Base-by-base conservation (phyloP, 1,284 basidiomycete species). In the Sanguinoderma infundibulare region DNA sequence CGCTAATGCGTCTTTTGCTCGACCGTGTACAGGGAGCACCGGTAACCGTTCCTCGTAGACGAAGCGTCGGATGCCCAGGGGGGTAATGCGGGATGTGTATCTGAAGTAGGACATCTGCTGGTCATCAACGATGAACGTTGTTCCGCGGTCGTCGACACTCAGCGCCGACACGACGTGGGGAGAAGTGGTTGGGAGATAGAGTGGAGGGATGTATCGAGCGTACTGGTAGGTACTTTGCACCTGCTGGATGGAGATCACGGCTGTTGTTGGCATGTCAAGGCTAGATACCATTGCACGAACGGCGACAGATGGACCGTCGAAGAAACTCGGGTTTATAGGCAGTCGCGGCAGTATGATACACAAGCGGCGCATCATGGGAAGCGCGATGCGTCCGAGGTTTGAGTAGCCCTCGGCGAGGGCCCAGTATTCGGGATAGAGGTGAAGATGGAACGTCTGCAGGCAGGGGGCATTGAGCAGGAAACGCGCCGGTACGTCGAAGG, bases 321-420 rank as follows among this genome's bases (percentile, higher is more conserved):
- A n/a, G n/a, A n/a, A n/a, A n/a, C n/a, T n/a, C n/a, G n/a, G n/a
- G n/a, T n/a, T n/a, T 24, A 15, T 4, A 2, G 17, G 35, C 17
- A 35, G 9, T 22, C 20, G 40, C 40, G 35, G 32, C 1, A 35
- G 34, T 2, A 35, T 30, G 7, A 56, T 20, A 35, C 55, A 56
- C 15, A 56, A 49, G 34, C 32, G 55, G 6, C 35, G 55, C 55
- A 56, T n/a, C 24, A 9, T 35, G 20, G 44, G 55, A 14, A 56
- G 55, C 6, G 22, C 28, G 40, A 55, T 55, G 7, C n/a, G 53
- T 10, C 22, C 24, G 9, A 44, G 44, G 44, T 22, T 7, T 22
- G n/a, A 6, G 15, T 8, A 22, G 8, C 3, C n/a, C 22, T 10
- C 9, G 42, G 8, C 20, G 24, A 24, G 8, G 7, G 42, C 20